These are phyloP conservation scores for Melampsora larici-populina DNA, from an alignment of 1,284 basidiomycete genomes.

Conservation along the genomic window DNA sequence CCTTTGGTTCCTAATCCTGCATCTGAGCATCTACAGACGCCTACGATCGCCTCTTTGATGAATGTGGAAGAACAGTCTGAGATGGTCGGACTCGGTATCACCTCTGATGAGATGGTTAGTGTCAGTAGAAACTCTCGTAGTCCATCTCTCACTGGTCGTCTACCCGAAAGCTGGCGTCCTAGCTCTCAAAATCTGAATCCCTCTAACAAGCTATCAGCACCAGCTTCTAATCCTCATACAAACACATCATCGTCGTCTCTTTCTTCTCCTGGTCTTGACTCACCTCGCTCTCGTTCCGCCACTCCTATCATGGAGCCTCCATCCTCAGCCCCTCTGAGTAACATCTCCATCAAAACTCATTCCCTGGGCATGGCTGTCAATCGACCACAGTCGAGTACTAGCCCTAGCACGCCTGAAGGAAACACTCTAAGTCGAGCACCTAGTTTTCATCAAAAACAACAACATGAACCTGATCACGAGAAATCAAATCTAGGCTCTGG, in stretches of 20 bases:
- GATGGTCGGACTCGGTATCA: constrained; percentile 45
- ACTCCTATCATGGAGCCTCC: too few relatives aligned
- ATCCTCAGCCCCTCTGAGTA: not conserved
- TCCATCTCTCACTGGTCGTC: not conserved
- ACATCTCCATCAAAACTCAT: constrained; percentile 8
- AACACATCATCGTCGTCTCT: not conserved
- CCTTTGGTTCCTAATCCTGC: not conserved
- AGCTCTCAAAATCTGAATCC: not conserved
- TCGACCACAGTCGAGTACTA: not conserved
- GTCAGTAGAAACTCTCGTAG: constrained; percentile 2
- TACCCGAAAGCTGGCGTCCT: not conserved
- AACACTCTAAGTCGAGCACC: not conserved
- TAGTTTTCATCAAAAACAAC: too few relatives aligned
- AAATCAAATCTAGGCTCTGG: too few relatives aligned
- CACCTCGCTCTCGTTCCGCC: too few relatives aligned
- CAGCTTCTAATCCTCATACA: constrained; percentile 15
- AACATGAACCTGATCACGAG: too few relatives aligned
- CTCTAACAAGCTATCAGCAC: constrained; percentile 16
- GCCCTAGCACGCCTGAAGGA: not conserved
- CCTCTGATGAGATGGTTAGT: constrained; percentile 52
- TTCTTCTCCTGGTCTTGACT: not conserved
- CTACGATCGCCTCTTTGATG: constrained; percentile 31
- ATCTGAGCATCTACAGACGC: not conserved
- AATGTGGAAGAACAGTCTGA: constrained; percentile 54
- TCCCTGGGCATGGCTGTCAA: not conserved